Conservation (phyloP, 2,329 filamentous ascomycete species). For the Stachybotrys elegans region DNA sequence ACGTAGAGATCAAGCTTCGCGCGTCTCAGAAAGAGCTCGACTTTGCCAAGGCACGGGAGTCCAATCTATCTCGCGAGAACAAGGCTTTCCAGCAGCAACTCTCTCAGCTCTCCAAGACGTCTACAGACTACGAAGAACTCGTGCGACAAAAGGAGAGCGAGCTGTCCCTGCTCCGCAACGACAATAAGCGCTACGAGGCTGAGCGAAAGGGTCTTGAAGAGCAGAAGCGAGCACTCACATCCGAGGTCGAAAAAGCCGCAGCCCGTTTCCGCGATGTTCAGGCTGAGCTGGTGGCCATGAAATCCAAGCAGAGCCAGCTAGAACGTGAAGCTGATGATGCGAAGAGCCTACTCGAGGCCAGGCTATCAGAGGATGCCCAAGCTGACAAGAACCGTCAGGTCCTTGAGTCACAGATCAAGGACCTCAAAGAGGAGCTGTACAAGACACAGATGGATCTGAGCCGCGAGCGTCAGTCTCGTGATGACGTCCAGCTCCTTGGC, state of each 20-base stretch:
- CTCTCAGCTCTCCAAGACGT: slow-evolving; percentile 80
- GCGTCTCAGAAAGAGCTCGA: slow-evolving; percentile 76
- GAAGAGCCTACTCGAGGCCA: slow-evolving; percentile 78
- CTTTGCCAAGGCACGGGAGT: slow-evolving; percentile 65
- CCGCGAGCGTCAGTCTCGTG: slow-evolving; percentile 84
- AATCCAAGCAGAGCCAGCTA: slow-evolving; percentile 75
- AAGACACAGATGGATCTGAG: slow-evolving; percentile 84
- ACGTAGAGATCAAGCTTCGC: slow-evolving; percentile 79
- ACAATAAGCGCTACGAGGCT: slow-evolving; percentile 76
- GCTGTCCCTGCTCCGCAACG: slow-evolving; percentile 74
- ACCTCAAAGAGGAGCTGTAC: slow-evolving; percentile 81
- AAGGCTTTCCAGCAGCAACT: slow-evolving; percentile 79
- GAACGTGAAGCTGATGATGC: slow-evolving; percentile 87
- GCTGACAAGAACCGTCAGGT: slow-evolving; percentile 76
- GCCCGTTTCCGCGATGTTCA: slow-evolving; percentile 76
- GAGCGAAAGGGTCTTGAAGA: slow-evolving; percentile 75
- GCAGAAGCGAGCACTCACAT: slow-evolving; percentile 65
- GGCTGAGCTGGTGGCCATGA: slow-evolving; percentile 82
- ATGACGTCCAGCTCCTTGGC: slow-evolving; percentile 85
- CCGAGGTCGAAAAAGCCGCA: slow-evolving; percentile 76
- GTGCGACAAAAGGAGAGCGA: slow-evolving; percentile 94
- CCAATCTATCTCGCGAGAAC: slow-evolving; percentile 75
- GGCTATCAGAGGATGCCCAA: slow-evolving; percentile 84
- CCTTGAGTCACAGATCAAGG: slow-evolving; percentile 80
- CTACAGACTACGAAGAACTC: slow-evolving; percentile 91